A percentile compares a stretch with the other conserved stretches of the same genome.
Conservation (phyloP, 345 rosid species). For the Hibiscus syriacus region DNA sequence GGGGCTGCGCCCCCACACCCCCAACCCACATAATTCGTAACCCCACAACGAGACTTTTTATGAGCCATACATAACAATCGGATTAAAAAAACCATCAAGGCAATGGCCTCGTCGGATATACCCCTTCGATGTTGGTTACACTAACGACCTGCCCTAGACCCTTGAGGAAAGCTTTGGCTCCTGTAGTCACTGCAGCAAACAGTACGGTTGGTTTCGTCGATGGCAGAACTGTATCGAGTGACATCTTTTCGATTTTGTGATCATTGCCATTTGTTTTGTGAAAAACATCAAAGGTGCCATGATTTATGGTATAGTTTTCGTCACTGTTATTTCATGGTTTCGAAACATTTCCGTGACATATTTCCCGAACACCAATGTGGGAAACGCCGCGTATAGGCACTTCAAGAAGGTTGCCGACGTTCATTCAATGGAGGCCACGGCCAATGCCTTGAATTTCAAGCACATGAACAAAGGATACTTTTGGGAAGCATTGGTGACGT, state of each 20-base stretch:
- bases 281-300: conserved; percentile 72
- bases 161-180: conserved; percentile 49
- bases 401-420: conserved; percentile 72
- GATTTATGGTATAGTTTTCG: conserved; percentile 80
- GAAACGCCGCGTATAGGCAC: conserved; percentile 53
- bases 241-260: conserved; percentile 58
- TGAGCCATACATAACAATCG: too few species aligned
- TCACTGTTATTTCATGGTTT: conserved; percentile 81
- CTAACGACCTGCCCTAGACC: conserved; percentile 74
- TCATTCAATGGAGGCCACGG: conserved; percentile 57
- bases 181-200: conserved; percentile 49
- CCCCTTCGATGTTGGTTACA: conserved; percentile 64
- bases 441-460: conserved; percentile 64
- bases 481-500: conserved; percentile 79
- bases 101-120: conserved; percentile 72
- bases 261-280: conserved; percentile 65
- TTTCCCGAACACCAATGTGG: conserved; percentile 49
- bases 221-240: conserved; percentile 62
- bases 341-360: conserved; percentile 67
- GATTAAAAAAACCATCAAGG: conserved; percentile 74
- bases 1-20: too few species aligned
- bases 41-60: too few species aligned
- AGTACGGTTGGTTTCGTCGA: conserved; percentile 48
- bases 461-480: conserved; percentile 45
- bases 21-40: too few species aligned